Percentiles rank a stretch among this genome's conserved stretches.
These are phyloP conservation scores for Entomortierella chlamydospora DNA, from an alignment of 192 early-diverging fungal genomes.

Conservation along the genomic window DNA sequence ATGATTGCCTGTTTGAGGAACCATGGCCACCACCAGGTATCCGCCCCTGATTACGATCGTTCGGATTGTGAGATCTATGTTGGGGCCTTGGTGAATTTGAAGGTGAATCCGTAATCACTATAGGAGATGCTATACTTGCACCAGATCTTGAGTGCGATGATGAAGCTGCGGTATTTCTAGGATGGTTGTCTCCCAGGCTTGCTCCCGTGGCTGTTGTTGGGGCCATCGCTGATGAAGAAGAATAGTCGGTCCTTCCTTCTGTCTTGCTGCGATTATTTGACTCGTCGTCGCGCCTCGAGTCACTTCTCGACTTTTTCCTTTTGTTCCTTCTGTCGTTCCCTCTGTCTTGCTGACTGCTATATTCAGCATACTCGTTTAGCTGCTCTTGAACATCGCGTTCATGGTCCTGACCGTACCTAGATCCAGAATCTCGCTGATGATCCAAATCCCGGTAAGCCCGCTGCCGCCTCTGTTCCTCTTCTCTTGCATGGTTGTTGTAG, in stretches of 20 bases:
- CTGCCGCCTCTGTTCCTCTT: not conserved
- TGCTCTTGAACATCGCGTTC: not conserved
- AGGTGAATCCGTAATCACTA: slow-evolving; percentile 3
- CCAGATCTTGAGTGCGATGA: not conserved
- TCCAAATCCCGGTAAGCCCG: not conserved
- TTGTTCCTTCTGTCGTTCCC: not conserved
- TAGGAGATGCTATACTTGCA: not conserved
- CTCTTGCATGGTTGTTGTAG: not conserved
- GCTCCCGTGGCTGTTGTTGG: slow-evolving; percentile 11
- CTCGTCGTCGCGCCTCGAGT: no score
- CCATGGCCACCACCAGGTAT: slow-evolving; percentile 8
- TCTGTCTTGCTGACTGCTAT: not conserved
- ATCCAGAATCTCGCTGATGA: not conserved
- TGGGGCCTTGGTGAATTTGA: not conserved
- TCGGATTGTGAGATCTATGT: slow-evolving; percentile 4
- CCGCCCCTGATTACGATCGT: slow-evolving; percentile 4
- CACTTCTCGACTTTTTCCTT: not conserved
- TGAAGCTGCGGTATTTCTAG: not conserved
- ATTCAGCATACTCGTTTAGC: not conserved
- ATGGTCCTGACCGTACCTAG: not conserved
- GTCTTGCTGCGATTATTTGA: not conserved
- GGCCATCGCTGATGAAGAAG: not conserved
- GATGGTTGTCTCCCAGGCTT: not conserved
- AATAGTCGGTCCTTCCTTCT: not conserved
- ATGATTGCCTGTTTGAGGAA: slow-evolving; percentile 13